Evolutionary conservation across 2,329 filamentous ascomycete genomes (phyloP).

Genomic region (Elsinoe batatas): DNA sequence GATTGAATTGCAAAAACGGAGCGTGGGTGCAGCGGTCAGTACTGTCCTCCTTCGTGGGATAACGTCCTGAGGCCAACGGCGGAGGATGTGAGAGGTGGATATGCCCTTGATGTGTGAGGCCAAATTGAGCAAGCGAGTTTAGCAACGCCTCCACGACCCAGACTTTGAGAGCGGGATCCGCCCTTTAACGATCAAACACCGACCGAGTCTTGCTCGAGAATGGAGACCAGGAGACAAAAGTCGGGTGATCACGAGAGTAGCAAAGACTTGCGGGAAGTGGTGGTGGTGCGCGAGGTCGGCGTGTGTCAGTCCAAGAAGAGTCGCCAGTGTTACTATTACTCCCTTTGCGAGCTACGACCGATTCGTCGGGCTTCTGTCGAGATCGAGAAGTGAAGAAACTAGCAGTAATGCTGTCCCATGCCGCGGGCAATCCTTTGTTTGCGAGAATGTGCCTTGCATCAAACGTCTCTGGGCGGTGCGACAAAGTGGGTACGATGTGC

Average conservation of each 20-base stretch:
- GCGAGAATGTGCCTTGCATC: slow-evolving; percentile 17
- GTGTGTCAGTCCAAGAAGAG: slow-evolving; percentile 9
- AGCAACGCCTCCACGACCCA: background rate
- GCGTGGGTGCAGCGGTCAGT: background rate
- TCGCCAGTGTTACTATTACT: background rate
- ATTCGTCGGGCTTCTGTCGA: slow-evolving; percentile 9
- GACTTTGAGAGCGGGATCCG: background rate
- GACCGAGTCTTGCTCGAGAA: background rate
- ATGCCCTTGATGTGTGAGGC: background rate
- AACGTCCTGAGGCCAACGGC: background rate
- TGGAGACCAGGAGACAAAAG: background rate
- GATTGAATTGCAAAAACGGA: slow-evolving; percentile 9
- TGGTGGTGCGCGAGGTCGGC: slow-evolving; percentile 8
- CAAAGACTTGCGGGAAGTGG: background rate
- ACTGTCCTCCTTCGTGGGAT: slow-evolving; percentile 4
- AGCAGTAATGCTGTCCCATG: slow-evolving; percentile 15
- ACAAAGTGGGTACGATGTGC: background rate
- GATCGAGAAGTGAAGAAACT: slow-evolving; percentile 12
- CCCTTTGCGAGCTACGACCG: slow-evolving; percentile 2
- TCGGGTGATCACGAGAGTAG: background rate
- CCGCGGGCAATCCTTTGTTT: slow-evolving; percentile 15
- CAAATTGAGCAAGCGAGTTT: slow-evolving; percentile 1
- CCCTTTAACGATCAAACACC: background rate
- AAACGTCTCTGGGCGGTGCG: slow-evolving; percentile 9
- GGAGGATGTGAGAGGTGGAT: background rate